phyloP scores from a whole-genome alignment of 176 grass and related monocot genomes.

The Metroxylon sagu region DNA sequence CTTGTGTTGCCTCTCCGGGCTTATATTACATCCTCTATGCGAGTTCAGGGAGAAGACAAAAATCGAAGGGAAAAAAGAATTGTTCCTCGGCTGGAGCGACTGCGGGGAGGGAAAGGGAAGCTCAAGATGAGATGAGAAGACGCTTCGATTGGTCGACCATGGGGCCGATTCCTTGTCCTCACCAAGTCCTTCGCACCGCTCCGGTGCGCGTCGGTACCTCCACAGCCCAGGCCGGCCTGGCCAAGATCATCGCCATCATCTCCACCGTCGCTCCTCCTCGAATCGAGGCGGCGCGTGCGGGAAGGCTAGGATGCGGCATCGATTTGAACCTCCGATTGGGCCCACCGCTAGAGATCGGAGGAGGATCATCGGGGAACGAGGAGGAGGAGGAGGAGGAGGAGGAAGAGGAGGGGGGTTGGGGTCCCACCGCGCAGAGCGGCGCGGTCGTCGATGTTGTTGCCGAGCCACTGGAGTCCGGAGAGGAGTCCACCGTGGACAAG shows the following conservation, averaged over 20 bases:
- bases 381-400: neutral
- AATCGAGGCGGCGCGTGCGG: neutral
- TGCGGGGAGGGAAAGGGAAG: no score
- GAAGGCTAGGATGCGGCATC: neutral
- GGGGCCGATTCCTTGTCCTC: neutral
- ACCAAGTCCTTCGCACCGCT: neutral
- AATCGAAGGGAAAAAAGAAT: no score
- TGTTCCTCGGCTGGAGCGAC: no score
- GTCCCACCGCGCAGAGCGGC: neutral
- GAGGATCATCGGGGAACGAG: neutral
- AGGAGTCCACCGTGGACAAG: neutral
- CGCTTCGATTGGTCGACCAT: neutral
- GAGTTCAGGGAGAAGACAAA: no score
- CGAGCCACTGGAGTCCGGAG: neutral
- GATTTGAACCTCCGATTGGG: slow-evolving; percentile 25
- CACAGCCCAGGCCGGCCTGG: slow-evolving; percentile 2
- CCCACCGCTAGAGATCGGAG: slow-evolving; percentile 2
- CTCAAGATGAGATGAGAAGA: no score
- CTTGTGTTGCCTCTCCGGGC: no score
- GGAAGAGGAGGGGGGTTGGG: neutral
- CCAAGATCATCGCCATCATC: slow-evolving; percentile 10
- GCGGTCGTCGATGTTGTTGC: neutral
- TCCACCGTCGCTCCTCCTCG: neutral
- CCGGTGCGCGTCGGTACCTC: neutral
- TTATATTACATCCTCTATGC: no score